Percentiles rank a stretch among this genome's conserved stretches.
Evolutionary conservation across 805 yeast species (phyloP).

Genomic region (Tanozyma kutaoensis): DNA sequence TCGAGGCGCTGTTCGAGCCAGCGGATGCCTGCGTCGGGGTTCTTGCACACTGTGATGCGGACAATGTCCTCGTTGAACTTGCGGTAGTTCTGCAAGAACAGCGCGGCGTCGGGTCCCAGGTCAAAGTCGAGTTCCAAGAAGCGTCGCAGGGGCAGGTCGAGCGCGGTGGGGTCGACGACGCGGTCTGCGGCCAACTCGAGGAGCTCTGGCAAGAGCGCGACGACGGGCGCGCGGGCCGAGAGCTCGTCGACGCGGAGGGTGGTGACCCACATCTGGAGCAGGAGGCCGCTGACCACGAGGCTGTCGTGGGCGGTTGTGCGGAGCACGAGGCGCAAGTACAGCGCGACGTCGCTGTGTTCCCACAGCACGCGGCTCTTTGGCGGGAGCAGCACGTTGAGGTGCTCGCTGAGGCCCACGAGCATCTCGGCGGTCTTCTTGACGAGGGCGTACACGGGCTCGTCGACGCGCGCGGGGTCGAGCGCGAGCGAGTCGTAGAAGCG

Average conservation of each 20-base stretch:
- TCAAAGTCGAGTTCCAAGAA: constrained; percentile 83
- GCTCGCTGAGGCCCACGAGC: constrained; percentile 78
- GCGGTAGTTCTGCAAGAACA: constrained; percentile 69
- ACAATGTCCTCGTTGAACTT: constrained; percentile 85
- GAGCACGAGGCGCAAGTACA: constrained; percentile 62
- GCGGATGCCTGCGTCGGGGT: constrained; percentile 64
- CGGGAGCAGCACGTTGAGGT: constrained; percentile 37
- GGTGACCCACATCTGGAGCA: constrained; percentile 90
- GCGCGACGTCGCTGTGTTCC: constrained; percentile 48
- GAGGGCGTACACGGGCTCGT: constrained; percentile 69
- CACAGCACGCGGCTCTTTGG: constrained; percentile 28
- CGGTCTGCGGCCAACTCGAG: constrained; percentile 70
- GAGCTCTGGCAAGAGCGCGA: constrained; percentile 47
- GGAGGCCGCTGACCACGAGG: constrained; percentile 78
- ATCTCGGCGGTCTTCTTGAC: constrained; percentile 86
- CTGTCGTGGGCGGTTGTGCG: constrained; percentile 76
- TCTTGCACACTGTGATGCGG: constrained; percentile 74
- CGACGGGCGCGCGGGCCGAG: constrained; percentile 42
- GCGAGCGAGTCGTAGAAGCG: constrained; percentile 51
- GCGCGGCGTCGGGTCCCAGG: constrained; percentile 62
- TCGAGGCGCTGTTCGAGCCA: constrained; percentile 75
- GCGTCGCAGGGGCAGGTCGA: constrained; percentile 47
- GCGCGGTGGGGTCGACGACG: constrained; percentile 52
- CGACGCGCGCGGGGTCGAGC: constrained; percentile 55
- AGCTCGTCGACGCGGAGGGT: constrained; percentile 72